Conservation (phyloP, 192 early-diverging fungal species). For the Backusella parvicylindrica region DNA sequence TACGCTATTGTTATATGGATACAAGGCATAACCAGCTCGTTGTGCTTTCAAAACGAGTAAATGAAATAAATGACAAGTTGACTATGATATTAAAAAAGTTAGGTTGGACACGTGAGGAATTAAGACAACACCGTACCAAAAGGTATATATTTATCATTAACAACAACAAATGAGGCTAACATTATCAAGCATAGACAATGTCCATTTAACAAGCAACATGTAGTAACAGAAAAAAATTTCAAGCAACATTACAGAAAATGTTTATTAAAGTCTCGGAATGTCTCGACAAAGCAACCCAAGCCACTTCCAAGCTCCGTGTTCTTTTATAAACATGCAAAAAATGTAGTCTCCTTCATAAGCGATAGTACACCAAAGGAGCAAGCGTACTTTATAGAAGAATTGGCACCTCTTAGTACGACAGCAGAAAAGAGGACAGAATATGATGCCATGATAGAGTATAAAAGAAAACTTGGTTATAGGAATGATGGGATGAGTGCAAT, state of each 20-base stretch:
- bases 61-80: background rate
- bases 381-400: background rate
- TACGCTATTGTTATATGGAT: background rate
- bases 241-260: background rate
- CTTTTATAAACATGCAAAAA: background rate
- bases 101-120: slow-evolving; percentile 6
- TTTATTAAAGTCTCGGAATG: background rate
- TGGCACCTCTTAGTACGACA: background rate
- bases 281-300: background rate
- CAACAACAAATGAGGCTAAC: background rate
- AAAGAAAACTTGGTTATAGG: background rate
- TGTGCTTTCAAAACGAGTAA: background rate
- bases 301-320: slow-evolving; percentile 8
- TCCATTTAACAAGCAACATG: background rate
- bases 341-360: background rate
- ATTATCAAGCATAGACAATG: background rate
- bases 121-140: background rate
- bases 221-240: background rate
- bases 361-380: background rate
- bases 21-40: slow-evolving; percentile 4
- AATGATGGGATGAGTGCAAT: background rate
- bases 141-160: background rate
- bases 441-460: background rate
- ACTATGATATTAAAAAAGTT: background rate
- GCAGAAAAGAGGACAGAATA: background rate